Evolutionary conservation across 1,284 basidiomycete genomes (phyloP), one percentile per base, ranked within the genome.

Genomic region (Trametes versicolor): DNA sequence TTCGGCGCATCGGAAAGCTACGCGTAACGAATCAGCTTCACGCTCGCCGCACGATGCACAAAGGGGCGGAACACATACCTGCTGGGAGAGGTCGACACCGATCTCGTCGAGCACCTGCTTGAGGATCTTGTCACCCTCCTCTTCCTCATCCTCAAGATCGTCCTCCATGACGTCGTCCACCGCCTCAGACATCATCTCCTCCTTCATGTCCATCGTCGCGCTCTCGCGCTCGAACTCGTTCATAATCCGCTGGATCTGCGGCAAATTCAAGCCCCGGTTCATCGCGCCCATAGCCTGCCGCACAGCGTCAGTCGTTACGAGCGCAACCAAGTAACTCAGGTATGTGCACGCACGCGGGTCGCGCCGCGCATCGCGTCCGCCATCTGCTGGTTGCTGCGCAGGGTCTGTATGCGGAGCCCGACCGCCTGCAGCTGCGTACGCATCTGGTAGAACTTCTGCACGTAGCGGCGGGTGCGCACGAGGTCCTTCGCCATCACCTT

Each of bases 401-500:
- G 83, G 6, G 97, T 97, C 80, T 99, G 98, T 84, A 99, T 98
- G 67, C 98, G 88, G 64, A 99, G 83, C 19, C 93, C 91, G 51
- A 99, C 96, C 7, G 97, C 98, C 79, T 99, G 98, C 0, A 99
- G 85, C 76, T 99, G 98, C 1, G 98, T 99, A 66, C 95, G 88
- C 97, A 99, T 99, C 77, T 97, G 95, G 74, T 98, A 96, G 83
- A 99, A 99, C 78, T 99, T 99, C 79, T 99, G 96, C 36, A 98
- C 87, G 77, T 99, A 99, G 74, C 94, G 87, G 57, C 98, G 85
- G 27, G 97, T 99, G 68, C 98, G 87, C 68, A 99, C 96, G 63
- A 99, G 91, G 77, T 99, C 98, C 78, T 98, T 98, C 41, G 98
- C 98, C 92, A 99, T 98, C 67, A 99, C 93, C 84, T 99, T 99